phyloP scores from a whole-genome alignment of 306 rosid genomes.

The Prunus armeniaca region DNA sequence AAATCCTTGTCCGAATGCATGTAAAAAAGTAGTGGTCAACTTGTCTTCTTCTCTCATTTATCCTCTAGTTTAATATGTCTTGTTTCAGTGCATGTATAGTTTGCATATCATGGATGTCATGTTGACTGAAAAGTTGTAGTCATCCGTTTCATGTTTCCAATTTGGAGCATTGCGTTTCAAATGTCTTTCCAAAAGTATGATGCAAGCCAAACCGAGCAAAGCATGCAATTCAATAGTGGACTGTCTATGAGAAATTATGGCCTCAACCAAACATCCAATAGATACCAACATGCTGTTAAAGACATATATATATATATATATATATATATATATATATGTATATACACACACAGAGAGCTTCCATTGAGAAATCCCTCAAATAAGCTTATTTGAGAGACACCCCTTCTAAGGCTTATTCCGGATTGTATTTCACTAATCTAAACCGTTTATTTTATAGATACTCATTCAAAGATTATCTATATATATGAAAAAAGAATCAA shows the following conservation, averaged over 20 bases:
- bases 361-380: too few species aligned
- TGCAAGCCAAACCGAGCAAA: not conserved
- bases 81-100: conserved; percentile 1
- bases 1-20: conserved; percentile 2
- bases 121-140: conserved; percentile 2
- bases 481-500: too few species aligned
- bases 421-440: too few species aligned
- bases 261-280: not conserved
- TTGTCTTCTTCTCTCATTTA: not conserved
- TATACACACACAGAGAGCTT: too few species aligned
- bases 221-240: not conserved
- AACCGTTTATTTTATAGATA: too few species aligned
- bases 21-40: conserved; percentile 11
- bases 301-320: too few species aligned
- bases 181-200: not conserved
- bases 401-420: too few species aligned
- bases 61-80: not conserved
- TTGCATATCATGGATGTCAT: not conserved
- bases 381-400: too few species aligned
- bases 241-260: not conserved
- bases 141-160: not conserved
- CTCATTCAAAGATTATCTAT: too few species aligned
- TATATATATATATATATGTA: too few species aligned
- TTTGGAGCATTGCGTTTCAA: not conserved
- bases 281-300: not conserved